phyloP scores from a whole-genome alignment of 352 stramenopile species.

The Globisporangium paroecandrum region DNA sequence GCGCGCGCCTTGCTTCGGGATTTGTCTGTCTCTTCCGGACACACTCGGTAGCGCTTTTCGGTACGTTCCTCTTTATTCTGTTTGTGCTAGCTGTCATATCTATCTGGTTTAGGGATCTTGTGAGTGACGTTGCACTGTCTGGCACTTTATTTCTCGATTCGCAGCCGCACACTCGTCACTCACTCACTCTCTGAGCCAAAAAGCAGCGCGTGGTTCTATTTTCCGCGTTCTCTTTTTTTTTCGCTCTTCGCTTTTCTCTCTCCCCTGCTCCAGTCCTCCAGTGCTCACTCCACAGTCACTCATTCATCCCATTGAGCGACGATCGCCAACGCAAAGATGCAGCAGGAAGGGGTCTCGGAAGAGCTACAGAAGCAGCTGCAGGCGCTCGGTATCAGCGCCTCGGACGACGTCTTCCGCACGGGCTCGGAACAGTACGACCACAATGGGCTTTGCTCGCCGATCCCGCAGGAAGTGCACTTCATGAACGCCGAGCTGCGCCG shows the following conservation, averaged over 20 bases:
- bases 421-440: slow-evolving; percentile 73
- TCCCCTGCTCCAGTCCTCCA: background rate
- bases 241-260: background rate
- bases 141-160: slow-evolving; percentile 1
- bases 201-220: slow-evolving; percentile 8
- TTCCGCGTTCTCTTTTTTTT: slow-evolving; percentile 12
- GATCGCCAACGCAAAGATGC: slow-evolving; percentile 3
- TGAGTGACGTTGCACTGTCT: slow-evolving; percentile 5
- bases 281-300: background rate
- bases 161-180: background rate
- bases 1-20: background rate
- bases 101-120: background rate
- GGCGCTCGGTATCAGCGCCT: slow-evolving; percentile 75
- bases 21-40: slow-evolving; percentile 4
- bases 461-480: slow-evolving; percentile 85
- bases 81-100: background rate
- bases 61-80: background rate
- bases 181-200: background rate
- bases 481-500: slow-evolving; percentile 80
- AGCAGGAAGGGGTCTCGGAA: slow-evolving; percentile 48
- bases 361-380: slow-evolving; percentile 79
- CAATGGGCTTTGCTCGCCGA: slow-evolving; percentile 75
- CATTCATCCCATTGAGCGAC: background rate
- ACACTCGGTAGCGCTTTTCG: background rate
- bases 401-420: slow-evolving; percentile 79